Percentiles rank a stretch among this genome's conserved stretches.
phyloP scores from a whole-genome alignment of 1,284 basidiomycete species.

The Irpex rosettiformis region DNA sequence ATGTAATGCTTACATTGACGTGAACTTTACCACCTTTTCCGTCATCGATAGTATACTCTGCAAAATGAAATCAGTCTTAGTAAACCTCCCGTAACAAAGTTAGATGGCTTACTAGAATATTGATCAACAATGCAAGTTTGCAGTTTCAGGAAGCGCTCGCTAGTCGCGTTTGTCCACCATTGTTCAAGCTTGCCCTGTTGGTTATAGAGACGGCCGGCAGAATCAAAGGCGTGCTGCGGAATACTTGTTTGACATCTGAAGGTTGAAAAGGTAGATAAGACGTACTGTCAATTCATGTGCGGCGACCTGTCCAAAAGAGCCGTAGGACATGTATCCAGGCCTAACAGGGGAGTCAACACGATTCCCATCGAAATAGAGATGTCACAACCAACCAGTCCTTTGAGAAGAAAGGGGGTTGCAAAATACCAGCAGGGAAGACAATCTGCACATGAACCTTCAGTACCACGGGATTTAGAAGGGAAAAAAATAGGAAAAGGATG shows the following conservation, averaged over 20 bases:
- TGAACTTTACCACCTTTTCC: slow-evolving; percentile 81
- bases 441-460: slow-evolving; percentile 50
- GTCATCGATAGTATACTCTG: slow-evolving; percentile 81
- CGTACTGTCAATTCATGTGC: slow-evolving; percentile 84
- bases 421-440: slow-evolving; percentile 94
- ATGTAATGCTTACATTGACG: slow-evolving; percentile 69
- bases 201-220: slow-evolving; percentile 81
- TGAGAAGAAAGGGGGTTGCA: slow-evolving; percentile 92
- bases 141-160: slow-evolving; percentile 77
- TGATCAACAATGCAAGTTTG: slow-evolving; percentile 89
- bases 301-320: slow-evolving; percentile 87
- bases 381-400: slow-evolving; percentile 62
- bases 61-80: slow-evolving; percentile 1
- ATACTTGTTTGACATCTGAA: slow-evolving; percentile 6
- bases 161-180: slow-evolving; percentile 87
- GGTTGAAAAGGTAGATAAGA: slow-evolving; percentile 4
- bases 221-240: slow-evolving; percentile 87
- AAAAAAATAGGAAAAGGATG: background rate
- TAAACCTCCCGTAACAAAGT: background rate
- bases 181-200: slow-evolving; percentile 81
- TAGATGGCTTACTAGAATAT: slow-evolving; percentile 58
- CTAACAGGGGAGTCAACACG: slow-evolving; percentile 30
- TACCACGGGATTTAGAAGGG: no score
- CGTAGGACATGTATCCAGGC: slow-evolving; percentile 88
- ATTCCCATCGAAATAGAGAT: slow-evolving; percentile 4